Conservation (phyloP, 345 rosid species). For the Ceriops zippeliana region DNA sequence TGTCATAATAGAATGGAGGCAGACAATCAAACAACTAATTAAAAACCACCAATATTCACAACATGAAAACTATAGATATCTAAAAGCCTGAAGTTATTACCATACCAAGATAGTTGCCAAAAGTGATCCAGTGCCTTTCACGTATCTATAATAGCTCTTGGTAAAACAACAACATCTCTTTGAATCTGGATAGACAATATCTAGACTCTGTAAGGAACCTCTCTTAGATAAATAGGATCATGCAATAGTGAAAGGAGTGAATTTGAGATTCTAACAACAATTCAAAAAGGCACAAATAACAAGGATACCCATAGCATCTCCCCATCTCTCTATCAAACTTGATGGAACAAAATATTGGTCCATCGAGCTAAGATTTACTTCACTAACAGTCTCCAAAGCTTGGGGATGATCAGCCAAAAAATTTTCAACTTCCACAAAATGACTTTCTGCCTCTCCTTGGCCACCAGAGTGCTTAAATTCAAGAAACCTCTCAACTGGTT, state of each 20-base stretch:
- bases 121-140: slow-evolving; percentile 93
- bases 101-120: slow-evolving; percentile 76
- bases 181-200: slow-evolving; percentile 88
- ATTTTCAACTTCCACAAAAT: slow-evolving; percentile 14
- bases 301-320: slow-evolving; percentile 94
- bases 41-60: neutral
- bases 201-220: slow-evolving; percentile 35
- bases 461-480: slow-evolving; percentile 36
- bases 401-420: slow-evolving; percentile 25
- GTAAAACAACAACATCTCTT: slow-evolving; percentile 93
- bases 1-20: neutral
- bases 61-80: neutral
- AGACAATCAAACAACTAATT: no score
- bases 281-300: slow-evolving; percentile 16
- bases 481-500: slow-evolving; percentile 69
- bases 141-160: slow-evolving; percentile 87
- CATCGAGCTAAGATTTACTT: slow-evolving; percentile 27
- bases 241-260: neutral
- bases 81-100: slow-evolving; percentile 5
- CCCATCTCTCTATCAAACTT: slow-evolving; percentile 87
- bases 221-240: neutral
- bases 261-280: slow-evolving; percentile 9
- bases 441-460: slow-evolving; percentile 27
- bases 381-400: slow-evolving; percentile 30
- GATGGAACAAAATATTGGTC: slow-evolving; percentile 63